Conservation (phyloP, 2,329 filamentous ascomycete genomes). For the Thielaviopsis musarum region DNA sequence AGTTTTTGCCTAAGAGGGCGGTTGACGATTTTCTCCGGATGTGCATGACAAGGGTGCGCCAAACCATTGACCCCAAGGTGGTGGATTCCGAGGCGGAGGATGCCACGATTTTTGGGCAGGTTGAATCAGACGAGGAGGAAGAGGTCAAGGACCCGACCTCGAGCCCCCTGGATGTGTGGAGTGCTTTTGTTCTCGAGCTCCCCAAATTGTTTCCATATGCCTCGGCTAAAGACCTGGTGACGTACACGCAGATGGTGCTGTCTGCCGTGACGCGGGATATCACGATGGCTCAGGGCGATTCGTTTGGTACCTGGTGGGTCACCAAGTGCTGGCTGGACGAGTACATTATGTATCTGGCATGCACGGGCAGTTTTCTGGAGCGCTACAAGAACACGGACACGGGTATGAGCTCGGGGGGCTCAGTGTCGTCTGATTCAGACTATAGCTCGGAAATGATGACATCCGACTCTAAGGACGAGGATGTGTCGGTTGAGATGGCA, state of each 20-base stretch:
- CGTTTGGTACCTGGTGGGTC: conserved; percentile 87
- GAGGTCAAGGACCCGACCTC: background rate
- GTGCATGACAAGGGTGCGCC: conserved; percentile 49
- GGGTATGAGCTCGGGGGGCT: conserved; percentile 6
- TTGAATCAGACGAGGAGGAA: conserved; percentile 16
- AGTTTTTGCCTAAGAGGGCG: conserved; percentile 42
- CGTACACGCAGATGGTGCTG: conserved; percentile 58
- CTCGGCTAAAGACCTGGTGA: conserved; percentile 54
- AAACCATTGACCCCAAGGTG: conserved; percentile 51
- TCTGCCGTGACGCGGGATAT: conserved; percentile 67
- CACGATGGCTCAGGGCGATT: conserved; percentile 60
- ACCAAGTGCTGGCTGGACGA: conserved; percentile 93
- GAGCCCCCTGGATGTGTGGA: conserved; percentile 65
- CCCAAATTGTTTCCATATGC: conserved; percentile 59
- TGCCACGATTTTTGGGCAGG: conserved; percentile 42
- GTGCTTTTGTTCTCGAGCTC: conserved; percentile 51
- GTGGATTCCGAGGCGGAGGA: conserved; percentile 49
- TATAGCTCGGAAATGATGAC: background rate
- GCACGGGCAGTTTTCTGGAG: conserved; percentile 75
- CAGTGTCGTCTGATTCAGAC: background rate
- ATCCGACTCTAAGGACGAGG: background rate
- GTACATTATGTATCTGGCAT: conserved; percentile 78
- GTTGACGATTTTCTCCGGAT: conserved; percentile 52
- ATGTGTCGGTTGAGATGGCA: background rate
- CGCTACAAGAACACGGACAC: conserved; percentile 24